Conservation (phyloP, 2,329 filamentous ascomycete species). For the Epichloe aotearoae region DNA sequence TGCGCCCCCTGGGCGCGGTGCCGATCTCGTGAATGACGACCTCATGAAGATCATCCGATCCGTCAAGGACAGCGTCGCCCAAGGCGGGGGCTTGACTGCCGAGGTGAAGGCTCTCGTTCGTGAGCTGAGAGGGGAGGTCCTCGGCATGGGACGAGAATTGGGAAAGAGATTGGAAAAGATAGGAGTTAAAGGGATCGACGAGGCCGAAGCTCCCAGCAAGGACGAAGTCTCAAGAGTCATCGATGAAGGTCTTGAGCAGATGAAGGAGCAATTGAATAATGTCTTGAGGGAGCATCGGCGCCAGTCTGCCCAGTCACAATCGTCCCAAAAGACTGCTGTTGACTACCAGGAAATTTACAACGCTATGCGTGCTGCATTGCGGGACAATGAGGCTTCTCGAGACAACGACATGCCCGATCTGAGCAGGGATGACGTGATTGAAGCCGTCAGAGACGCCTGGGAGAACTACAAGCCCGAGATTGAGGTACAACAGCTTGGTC, state of each 20-base stretch:
- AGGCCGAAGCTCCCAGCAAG: constrained; percentile 40
- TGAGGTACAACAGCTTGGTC: constrained; percentile 74
- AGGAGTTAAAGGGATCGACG: constrained; percentile 29
- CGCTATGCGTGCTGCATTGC: constrained; percentile 62
- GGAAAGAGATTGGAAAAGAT: constrained; percentile 73
- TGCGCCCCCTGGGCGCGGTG: constrained; percentile 25
- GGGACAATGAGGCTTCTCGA: constrained; percentile 40
- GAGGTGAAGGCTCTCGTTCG: constrained; percentile 85
- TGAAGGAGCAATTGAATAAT: constrained; percentile 73
- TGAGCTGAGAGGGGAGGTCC: constrained; percentile 79
- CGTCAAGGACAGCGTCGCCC: constrained; percentile 82
- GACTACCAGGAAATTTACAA: constrained; percentile 81
- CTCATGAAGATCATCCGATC: constrained; percentile 69
- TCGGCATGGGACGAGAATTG: constrained; percentile 88
- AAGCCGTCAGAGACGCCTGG: constrained; percentile 80
- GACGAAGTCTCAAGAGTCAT: constrained; percentile 66
- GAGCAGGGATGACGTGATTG: constrained; percentile 70
- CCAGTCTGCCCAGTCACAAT: constrained; percentile 49
- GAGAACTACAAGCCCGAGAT: constrained; percentile 92
- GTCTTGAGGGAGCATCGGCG: constrained; percentile 64
- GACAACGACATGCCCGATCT: constrained; percentile 30
- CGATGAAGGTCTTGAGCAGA: constrained; percentile 64
- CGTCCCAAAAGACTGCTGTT: constrained; percentile 46
- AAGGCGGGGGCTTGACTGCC: constrained; percentile 77
- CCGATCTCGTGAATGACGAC: constrained; percentile 59